Conservation (phyloP, 148 eudicot genomes). For the Fagopyrum esculentum region DNA sequence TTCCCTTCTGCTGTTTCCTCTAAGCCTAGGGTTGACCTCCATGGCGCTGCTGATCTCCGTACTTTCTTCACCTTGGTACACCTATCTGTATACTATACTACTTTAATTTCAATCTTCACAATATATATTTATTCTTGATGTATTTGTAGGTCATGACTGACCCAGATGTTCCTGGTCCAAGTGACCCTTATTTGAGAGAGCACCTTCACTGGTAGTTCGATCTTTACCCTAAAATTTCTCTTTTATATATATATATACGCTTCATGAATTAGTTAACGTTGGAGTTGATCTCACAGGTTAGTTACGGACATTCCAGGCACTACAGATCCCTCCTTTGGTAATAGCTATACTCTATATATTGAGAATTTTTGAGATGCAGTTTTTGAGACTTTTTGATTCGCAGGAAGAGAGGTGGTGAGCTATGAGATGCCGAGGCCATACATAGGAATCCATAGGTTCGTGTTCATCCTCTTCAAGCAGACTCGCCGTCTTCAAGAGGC, state of each 20-base stretch:
- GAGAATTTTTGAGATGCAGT: slow-evolving; percentile 15
- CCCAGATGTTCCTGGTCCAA: slow-evolving; percentile 23
- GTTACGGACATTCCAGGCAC: slow-evolving; percentile 95
- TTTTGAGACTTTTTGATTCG: slow-evolving; percentile 32
- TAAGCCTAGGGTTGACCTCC: slow-evolving; percentile 55
- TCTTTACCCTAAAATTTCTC: background rate
- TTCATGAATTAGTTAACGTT: background rate
- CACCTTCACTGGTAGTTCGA: slow-evolving; percentile 34
- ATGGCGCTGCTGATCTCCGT: slow-evolving; percentile 62
- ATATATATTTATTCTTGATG: background rate
- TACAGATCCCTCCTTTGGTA: slow-evolving; percentile 84
- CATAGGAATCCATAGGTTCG: slow-evolving; percentile 89
- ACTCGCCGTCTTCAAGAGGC: slow-evolving; percentile 33
- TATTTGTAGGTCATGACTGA: slow-evolving; percentile 26
- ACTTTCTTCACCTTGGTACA: slow-evolving; percentile 73
- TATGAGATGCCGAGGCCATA: slow-evolving; percentile 88
- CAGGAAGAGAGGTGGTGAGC: slow-evolving; percentile 68
- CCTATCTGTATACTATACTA: background rate
- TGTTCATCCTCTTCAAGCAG: slow-evolving; percentile 70
- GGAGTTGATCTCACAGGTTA: slow-evolving; percentile 40
- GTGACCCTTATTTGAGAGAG: slow-evolving; percentile 24
- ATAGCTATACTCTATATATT: background rate
- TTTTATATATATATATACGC: background rate
- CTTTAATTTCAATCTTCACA: too few species aligned
- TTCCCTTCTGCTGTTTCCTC: slow-evolving; percentile 49